Evolutionary conservation across 257 asterid species (phyloP).

Genomic region (Solanum pennellii): DNA sequence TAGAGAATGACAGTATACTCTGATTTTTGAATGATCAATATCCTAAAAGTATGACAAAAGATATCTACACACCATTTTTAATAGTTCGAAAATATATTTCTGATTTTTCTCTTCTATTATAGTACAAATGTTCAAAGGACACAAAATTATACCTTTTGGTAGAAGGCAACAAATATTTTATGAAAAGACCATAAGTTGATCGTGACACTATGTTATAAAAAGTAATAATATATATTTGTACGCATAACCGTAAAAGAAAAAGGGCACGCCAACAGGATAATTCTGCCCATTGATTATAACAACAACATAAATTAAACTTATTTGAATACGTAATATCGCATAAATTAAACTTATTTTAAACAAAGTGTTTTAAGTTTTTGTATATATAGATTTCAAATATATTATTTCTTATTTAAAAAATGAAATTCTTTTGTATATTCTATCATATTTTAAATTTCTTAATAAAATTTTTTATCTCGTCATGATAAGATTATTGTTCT

Average conservation of each 20-base stretch:
- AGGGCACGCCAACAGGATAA: neutral
- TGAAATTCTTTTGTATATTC: too few relatives aligned
- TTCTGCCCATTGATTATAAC: neutral
- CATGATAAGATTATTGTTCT: too few relatives aligned
- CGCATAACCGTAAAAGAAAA: neutral
- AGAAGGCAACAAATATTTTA: neutral
- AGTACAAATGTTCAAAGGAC: neutral
- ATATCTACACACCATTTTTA: too few relatives aligned
- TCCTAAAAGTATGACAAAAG: too few relatives aligned
- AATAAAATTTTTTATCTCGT: too few relatives aligned
- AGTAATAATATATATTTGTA: neutral
- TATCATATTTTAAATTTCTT: too few relatives aligned
- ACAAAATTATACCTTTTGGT: neutral
- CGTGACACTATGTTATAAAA: neutral
- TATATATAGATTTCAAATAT: neutral
- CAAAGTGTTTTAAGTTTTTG: too few relatives aligned
- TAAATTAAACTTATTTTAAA: neutral
- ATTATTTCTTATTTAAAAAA: neutral
- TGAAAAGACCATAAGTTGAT: neutral
- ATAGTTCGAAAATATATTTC: too few relatives aligned
- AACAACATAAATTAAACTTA: neutral
- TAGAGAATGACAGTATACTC: too few relatives aligned
- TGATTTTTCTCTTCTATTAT: neutral
- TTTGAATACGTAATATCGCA: neutral
- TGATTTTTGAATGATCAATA: too few relatives aligned